Evolutionary conservation across 1,284 basidiomycete genomes (phyloP), one percentile per base, ranked within the genome.

Genomic region (Psilocybe mexicana): DNA sequence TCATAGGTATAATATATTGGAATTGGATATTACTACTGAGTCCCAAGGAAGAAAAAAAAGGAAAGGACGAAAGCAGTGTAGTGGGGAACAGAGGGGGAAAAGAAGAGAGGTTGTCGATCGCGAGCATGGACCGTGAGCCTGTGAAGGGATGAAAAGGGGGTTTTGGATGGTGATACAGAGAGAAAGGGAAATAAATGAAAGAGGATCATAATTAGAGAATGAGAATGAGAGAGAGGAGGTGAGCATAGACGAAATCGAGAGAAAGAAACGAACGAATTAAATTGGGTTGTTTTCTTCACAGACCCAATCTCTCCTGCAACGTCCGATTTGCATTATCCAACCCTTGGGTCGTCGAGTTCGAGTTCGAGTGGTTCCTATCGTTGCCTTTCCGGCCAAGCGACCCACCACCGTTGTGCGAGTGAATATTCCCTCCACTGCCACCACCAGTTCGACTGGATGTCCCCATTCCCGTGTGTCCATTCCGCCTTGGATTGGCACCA

Each of bases 251-350:
- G 36, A 54, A 60, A 55, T 49, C 30, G 58, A 53, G 46, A 54
- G 50, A 44, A 46, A n/a, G 30, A 40, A 55, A 52, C 24, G 45
- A 49, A 51, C 33, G 26, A 44, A 38, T 50, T 26, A 11, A 61
- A 50, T 42, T 36, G 6, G 12, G 43, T 23, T 23, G 30, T 6
- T 33, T 4, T 33, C 30, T 58, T 81, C 74, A 87, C 43, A 89
- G 77, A 72, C 87, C 89, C 85, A 91, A 82, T 67, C 88, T 77
- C 73, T 90, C 86, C 71, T 86, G 86, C 78, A 91, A 85, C 78
- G 88, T 88, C 83, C 88, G 88, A 78, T 88, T 87, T 54, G 75
- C 80, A 76, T 88, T 86, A 51, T 76, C 81, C 61, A 75, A 68
- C 63, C 61, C 64, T 62, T 66, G 72, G 63, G 62, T 71, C 63